phyloP scores from a whole-genome alignment of 2,329 filamentous ascomycete genomes.

The Cladophialophora immunda region DNA sequence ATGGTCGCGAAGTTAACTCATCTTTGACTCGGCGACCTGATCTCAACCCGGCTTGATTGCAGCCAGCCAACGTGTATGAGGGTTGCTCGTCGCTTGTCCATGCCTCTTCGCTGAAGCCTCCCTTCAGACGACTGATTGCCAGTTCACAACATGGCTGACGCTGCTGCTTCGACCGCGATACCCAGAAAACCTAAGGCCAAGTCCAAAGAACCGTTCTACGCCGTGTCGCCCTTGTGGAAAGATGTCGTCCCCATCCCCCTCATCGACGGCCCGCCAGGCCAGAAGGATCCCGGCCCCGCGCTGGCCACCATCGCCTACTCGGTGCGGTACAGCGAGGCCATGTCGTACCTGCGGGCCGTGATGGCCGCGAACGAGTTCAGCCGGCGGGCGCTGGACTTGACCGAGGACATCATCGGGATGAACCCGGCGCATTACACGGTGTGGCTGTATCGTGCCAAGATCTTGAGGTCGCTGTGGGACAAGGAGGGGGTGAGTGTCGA shows the following conservation, averaged over 20 bases:
- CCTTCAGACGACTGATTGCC: neutral
- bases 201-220: conserved; percentile 55
- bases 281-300: conserved; percentile 59
- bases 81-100: neutral
- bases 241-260: conserved; percentile 84
- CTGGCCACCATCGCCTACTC: conserved; percentile 93
- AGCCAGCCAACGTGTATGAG: neutral
- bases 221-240: conserved; percentile 78
- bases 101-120: neutral
- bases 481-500: conserved; percentile 57
- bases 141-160: neutral
- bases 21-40: neutral
- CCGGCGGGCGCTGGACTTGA: conserved; percentile 78
- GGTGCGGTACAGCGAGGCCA: conserved; percentile 88
- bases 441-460: conserved; percentile 92
- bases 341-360: conserved; percentile 89
- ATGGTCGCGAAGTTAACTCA: neutral
- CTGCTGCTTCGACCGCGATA: conserved; percentile 3
- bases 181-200: conserved; percentile 39
- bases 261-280: conserved; percentile 68
- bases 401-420: conserved; percentile 87
- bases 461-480: conserved; percentile 64
- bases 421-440: conserved; percentile 99
- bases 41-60: neutral
- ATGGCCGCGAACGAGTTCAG: conserved; percentile 91